Evolutionary conservation across 352 stramenopile genomes (phyloP), one percentile per base, ranked within the genome.

Genomic region (Pythium apleroticum): DNA sequence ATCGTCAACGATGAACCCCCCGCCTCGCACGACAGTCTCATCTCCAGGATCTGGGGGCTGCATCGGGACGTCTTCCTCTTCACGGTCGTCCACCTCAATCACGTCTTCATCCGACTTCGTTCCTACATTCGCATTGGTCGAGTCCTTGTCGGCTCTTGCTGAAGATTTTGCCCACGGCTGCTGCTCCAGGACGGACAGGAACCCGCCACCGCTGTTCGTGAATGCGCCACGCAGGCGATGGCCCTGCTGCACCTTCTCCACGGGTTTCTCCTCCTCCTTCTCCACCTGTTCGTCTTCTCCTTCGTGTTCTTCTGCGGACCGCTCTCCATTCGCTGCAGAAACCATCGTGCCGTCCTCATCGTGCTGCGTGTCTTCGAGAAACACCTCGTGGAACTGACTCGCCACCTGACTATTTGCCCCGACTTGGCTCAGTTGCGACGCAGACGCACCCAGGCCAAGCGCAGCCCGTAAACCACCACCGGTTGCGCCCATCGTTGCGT

Each of bases 281-380:
- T 39, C 33, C 10, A n/a, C n/a, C n/a, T n/a, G n/a, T n/a, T 3
- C 20, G 31, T 58, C 24, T 35, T 28, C n/a, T 14, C 20, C 2
- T 17, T 14, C 31, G 2, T 7, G 10, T 10, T 22, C 28, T 20
- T 55, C 48, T 55, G 17, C 46, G 22, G 4, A n/a, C 12, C 14
- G 10, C 5, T 33, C 22, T 31, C 10, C 24, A 15, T 22, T 55
- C 48, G 24, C 48, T 22, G 4, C 14, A 37, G 48, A 37, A 14
- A 37, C 48, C 48, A 20, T 54, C 30, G n/a, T 52, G 20, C 12
- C 22, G 20, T 43, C 48, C 14, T 64, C 73, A 0, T 89, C 77
- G 15, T 83, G 73, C 57, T 89, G 84, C 5, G 80, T 88, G 49
- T 89, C 78, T 9, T 54, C 70, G 12, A 71, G 65, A 28, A 92